Evolutionary conservation across 176 grass and related monocot genomes (phyloP), one percentile per base, ranked within the genome.

Genomic region (Zoysia pacifica): DNA sequence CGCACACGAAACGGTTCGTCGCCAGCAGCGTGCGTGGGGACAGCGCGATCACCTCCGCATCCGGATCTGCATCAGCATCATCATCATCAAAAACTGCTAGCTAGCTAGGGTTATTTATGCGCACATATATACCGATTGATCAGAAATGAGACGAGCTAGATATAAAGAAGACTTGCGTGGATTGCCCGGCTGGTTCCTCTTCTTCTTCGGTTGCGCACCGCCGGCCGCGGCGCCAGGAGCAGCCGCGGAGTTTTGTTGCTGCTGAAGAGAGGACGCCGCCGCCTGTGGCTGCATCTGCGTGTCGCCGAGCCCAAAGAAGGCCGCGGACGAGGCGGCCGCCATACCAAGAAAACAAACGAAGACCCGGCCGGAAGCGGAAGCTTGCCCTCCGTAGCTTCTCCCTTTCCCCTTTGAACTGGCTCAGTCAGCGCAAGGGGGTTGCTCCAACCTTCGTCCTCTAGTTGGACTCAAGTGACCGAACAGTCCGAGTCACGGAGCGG

Each of bases 1-100:
- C 96, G 76, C 96, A 99, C 58, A 99, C 82, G 89, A 99, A 99
- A 35, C 96, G 81, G 86, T 99, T 99, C 41, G 96, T 99, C 28
- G 96, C 96, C 73, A 99, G 45, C 20, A 99, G 88, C 36, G 92
- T 82, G 67, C 79, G 84, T 67, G 96, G 96, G 51, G 96, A 99
- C 79, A 99, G 83, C 15, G 96, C 96, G 73, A 99, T 93, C 72
- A 99, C 96, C 79, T 99, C 96, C 8, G 96, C 90, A 46, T 99
- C 96, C 7, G 96, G 92, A 89, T 91, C 96, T 98, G 86, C 55
- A 72, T 60, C 4, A 5, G 20, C 48, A 52, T 52, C 50, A 52
- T 14, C 48, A 11, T 50, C 48, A 50, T 11, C 10, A 11, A 52
- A 28, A 28, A 28, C 28, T 28, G 28, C 14, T 14, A 11, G 5